phyloP scores from a whole-genome alignment of 2,329 filamentous ascomycete species.

The Colletotrichum sp. region DNA sequence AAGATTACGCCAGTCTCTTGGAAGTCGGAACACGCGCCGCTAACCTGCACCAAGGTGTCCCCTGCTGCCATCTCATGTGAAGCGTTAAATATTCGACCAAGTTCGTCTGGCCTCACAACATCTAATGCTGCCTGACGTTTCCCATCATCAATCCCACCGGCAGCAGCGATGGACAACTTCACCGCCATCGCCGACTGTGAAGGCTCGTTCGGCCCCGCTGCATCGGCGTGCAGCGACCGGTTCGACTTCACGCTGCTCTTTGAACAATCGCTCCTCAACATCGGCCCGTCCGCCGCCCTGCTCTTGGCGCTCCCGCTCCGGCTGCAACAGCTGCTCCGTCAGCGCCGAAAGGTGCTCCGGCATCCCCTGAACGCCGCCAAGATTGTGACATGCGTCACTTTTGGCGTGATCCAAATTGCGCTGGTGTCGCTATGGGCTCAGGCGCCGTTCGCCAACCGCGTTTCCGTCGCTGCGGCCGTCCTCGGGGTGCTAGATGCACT shows the following conservation, averaged over 20 bases:
- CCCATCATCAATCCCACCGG: background rate
- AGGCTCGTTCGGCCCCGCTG: conserved; percentile 25
- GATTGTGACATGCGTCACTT: background rate
- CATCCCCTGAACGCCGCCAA: conserved; percentile 23
- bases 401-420: conserved; percentile 25
- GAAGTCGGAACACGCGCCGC: background rate
- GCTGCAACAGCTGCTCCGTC: conserved; percentile 27
- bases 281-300: conserved; percentile 32
- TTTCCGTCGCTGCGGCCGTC: conserved; percentile 31
- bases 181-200: conserved; percentile 12
- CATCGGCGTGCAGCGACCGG: conserved; percentile 35
- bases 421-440: conserved; percentile 29
- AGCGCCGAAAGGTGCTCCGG: conserved; percentile 27
- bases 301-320: conserved; percentile 35
- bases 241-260: conserved; percentile 58
- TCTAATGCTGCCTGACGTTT: background rate
- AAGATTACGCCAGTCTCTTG: background rate
- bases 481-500: conserved; percentile 30
- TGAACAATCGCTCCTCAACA: conserved; percentile 38
- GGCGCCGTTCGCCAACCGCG: conserved; percentile 25
- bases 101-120: background rate
- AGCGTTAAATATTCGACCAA: background rate
- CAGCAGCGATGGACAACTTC: conserved; percentile 2
- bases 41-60: background rate
- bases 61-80: background rate